Conservation (phyloP, 768 basidiomycete species). For the Ramaria sp. region DNA sequence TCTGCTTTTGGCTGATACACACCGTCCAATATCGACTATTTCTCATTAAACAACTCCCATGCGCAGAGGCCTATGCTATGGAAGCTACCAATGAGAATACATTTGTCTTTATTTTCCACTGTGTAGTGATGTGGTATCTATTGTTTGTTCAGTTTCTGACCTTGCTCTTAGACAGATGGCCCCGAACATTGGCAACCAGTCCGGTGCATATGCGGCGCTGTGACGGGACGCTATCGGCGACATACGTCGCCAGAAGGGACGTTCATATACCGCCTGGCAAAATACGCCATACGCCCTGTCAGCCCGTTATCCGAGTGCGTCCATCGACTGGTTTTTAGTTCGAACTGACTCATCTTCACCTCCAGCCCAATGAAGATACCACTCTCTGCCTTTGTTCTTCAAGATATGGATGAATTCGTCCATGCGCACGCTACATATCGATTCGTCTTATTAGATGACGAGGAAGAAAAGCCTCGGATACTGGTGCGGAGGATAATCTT, state of each 20-base stretch:
- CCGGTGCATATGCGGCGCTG: slow-evolving; percentile 76
- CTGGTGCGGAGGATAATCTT: slow-evolving; percentile 41
- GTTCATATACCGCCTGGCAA: slow-evolving; percentile 61
- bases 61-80: slow-evolving; percentile 54
- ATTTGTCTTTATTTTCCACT: slow-evolving; percentile 26
- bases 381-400: slow-evolving; percentile 79
- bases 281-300: slow-evolving; percentile 73
- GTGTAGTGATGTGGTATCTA: slow-evolving; percentile 8
- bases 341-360: slow-evolving; percentile 18
- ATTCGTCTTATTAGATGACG: slow-evolving; percentile 82
- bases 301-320: slow-evolving; percentile 54
- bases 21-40: slow-evolving; percentile 64
- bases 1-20: slow-evolving; percentile 84
- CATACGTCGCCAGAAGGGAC: slow-evolving; percentile 25
- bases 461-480: slow-evolving; percentile 67
- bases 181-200: slow-evolving; percentile 48
- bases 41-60: slow-evolving; percentile 77
- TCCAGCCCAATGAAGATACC: slow-evolving; percentile 36
- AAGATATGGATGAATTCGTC: slow-evolving; percentile 86
- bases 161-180: slow-evolving; percentile 32
- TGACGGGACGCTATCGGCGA: slow-evolving; percentile 61
- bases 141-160: slow-evolving; percentile 13
- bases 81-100: slow-evolving; percentile 89
- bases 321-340: background rate
- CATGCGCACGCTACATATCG: slow-evolving; percentile 91